Evolutionary conservation across 2,329 filamentous ascomycete species (phyloP).

Genomic region (Ophiocordyceps unilateralis): DNA sequence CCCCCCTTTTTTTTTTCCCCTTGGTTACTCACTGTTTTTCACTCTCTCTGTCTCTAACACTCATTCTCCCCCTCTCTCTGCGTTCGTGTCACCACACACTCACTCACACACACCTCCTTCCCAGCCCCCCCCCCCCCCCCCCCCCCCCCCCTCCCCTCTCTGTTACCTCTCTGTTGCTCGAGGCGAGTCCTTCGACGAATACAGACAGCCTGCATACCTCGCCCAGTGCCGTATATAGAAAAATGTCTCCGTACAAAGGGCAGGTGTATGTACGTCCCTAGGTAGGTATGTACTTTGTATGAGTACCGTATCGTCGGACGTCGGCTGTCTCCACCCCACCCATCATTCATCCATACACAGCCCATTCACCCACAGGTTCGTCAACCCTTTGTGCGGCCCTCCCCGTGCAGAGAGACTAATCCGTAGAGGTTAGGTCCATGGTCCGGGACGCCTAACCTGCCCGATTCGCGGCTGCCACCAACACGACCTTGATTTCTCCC

Average conservation of each 20-base stretch:
- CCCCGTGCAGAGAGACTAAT: neutral
- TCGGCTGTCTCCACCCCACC: neutral
- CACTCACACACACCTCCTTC: no score
- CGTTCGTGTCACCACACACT: no score
- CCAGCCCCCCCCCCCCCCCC: no score
- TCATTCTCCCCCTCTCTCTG: no score
- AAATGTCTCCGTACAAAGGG: neutral
- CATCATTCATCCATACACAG: neutral
- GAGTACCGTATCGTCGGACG: no score
- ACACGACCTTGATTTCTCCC: neutral
- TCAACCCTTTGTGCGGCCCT: conserved; percentile 2
- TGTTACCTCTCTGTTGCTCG: no score
- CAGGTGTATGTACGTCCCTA: neutral
- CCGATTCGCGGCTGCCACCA: neutral
- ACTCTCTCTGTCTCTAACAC: no score
- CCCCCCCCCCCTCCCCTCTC: no score
- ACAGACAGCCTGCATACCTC: neutral
- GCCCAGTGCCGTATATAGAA: neutral
- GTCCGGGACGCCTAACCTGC: neutral
- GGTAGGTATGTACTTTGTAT: no score
- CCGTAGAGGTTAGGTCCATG: neutral
- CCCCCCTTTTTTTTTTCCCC: no score
- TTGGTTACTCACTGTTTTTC: no score
- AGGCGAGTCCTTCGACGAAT: neutral
- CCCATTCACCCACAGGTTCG: neutral